Evolutionary conservation across 495 filamentous ascomycete species (phyloP), one percentile per base, ranked within the genome.

Genomic region (Xylaria grammica): DNA sequence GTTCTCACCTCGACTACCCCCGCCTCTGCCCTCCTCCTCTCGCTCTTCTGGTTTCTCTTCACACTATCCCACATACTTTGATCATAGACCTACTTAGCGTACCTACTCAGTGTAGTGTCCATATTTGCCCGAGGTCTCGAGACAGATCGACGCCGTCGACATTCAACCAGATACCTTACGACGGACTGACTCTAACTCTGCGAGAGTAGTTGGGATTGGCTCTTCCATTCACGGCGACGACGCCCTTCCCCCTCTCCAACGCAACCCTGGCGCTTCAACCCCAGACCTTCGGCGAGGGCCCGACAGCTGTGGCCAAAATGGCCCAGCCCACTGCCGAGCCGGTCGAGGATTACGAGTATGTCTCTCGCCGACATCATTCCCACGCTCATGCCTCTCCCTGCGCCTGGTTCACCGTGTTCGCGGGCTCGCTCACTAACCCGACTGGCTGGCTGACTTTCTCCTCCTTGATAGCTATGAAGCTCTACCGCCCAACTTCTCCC

Each of bases 401-500:
- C n/a, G n/a, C n/a, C n/a, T 27, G 30, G 40, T 27, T 46, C 15
- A n/a, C 49, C n/a, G 3, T 52, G 24, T 34, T 5, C 30, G 9
- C 20, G 3, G 27, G 11, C 20, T 11, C 6, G 1, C 19, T 7
- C 9, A 6, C 6, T 40, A 17, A 10, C 29, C 50, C 48, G 51
- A n/a, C 49, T 29, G 27, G 20, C 27, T 58, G 62, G 30, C 71
- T 71, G 62, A 77, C 65, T 40, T 34, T 26, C 57, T 59, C 48
- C 11, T 4, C 19, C 44, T 48, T 34, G 40, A 55, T 67, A 86
- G 84, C 74, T 87, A 87, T 78, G 85, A 87, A 72, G 74, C 77
- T 32, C 79, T 87, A 17, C 85, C 85, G 36, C 84, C 84, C 38
- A 86, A 86, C 72, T 86, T 86, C 72, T 85, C 84, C 51, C 74